Evolutionary conservation across 2,329 filamentous ascomycete genomes (phyloP), one percentile per base, ranked within the genome.

Genomic region (Akanthomyces lecanii): DNA sequence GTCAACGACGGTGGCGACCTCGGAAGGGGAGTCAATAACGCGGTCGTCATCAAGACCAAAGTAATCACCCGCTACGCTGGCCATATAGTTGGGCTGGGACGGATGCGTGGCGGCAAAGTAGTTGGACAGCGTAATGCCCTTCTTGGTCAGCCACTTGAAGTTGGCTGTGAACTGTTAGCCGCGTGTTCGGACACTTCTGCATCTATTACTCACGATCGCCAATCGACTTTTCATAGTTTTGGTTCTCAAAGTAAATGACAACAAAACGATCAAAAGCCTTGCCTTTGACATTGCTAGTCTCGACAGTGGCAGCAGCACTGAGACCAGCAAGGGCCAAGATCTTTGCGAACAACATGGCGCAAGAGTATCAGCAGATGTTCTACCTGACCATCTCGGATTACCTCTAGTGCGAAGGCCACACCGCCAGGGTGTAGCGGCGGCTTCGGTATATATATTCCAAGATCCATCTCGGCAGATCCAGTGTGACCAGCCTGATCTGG

Each of bases 241-340:
- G 89, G 72, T 92, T 93, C 77, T 92, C 90, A 52, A 92, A 81
- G 88, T 89, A 92, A 72, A 93, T 86, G 58, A 86, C 83, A 54
- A 87, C 85, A 66, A 91, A 86, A 18, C 90, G 85, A 71, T 92
- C 83, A 71, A 92, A 93, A 0, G 81, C 85, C 21, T 50, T 50
- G 25, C 61, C 61, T 25, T 52, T 57, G 47, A 63, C 61, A 23
- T 28, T 44, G 55, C 61, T 63, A 6, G 61, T 59, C 28, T 38
- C 8, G n/a, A 63, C 61, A 47, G 61, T 63, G 38, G 61, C 53
- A n/a, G 61, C 61, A 40, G 42, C 58, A 36, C 48, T 38, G 14
- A 61, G 58, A 18, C 50, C 28, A 12, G 58, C 58, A 18, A 61
- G 18, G 12, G 58, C 58, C 50, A 61, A 25, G 8, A 54, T 51